Evolutionary conservation across 371 early-diverging fungal species (phyloP).

Genomic region (Rhizopus sp.): DNA sequence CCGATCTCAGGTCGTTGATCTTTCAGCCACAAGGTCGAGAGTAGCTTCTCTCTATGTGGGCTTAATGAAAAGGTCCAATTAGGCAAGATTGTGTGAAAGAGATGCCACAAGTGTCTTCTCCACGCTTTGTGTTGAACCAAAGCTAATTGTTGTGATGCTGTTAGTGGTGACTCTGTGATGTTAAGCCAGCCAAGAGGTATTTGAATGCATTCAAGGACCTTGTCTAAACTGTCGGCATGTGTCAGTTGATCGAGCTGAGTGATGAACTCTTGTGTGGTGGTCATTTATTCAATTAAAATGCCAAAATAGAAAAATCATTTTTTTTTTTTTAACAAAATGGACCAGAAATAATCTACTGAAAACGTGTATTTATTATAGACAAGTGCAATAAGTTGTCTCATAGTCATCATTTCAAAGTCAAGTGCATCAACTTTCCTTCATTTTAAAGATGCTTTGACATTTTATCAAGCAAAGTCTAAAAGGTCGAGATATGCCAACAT

Average conservation of each 20-base stretch:
- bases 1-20: not conserved
- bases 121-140: conserved; percentile 20
- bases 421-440: too few relatives aligned
- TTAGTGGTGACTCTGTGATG: not conserved
- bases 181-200: conserved; percentile 7
- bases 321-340: not conserved
- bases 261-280: conserved; percentile 1
- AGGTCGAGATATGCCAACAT: too few relatives aligned
- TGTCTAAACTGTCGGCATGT: not conserved
- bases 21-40: conserved; percentile 4
- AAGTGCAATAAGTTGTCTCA: too few relatives aligned
- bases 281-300: not conserved
- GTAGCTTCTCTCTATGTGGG: conserved; percentile 4
- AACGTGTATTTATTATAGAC: too few relatives aligned
- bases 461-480: too few relatives aligned
- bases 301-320: not conserved
- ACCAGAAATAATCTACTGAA: not conserved
- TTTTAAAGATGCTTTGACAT: too few relatives aligned
- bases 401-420: too few relatives aligned
- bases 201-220: conserved; percentile 1
- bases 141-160: conserved; percentile 1
- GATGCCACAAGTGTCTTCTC: conserved; percentile 32
- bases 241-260: not conserved
- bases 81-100: conserved; percentile 29
- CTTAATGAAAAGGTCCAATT: conserved; percentile 26